Conservation (phyloP, 2,329 filamentous ascomycete genomes). For the Fusarium buharicum region DNA sequence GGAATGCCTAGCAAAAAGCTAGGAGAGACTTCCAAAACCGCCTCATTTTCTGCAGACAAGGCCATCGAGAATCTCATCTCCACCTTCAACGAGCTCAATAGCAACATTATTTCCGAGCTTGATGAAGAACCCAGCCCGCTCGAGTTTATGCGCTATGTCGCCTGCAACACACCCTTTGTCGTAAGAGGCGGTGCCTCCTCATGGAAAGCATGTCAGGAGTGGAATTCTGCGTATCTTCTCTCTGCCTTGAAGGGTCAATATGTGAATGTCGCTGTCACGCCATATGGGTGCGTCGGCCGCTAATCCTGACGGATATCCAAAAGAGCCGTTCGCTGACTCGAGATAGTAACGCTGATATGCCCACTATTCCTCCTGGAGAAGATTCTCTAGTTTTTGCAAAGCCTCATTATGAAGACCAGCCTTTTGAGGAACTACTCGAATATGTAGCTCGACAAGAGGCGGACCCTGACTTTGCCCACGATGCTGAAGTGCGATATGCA, state of each 20-base stretch:
- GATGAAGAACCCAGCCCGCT: slow-evolving; percentile 74
- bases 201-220: slow-evolving; percentile 72
- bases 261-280: slow-evolving; percentile 84
- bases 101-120: slow-evolving; percentile 68
- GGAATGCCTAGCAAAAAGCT: background rate
- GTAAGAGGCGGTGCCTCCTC: slow-evolving; percentile 68
- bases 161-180: slow-evolving; percentile 79
- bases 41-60: slow-evolving; percentile 14
- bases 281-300: slow-evolving; percentile 67
- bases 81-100: slow-evolving; percentile 80
- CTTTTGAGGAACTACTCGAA: slow-evolving; percentile 70
- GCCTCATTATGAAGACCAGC: slow-evolving; percentile 73
- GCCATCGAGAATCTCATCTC: slow-evolving; percentile 64
- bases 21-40: background rate
- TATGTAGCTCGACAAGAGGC: slow-evolving; percentile 69
- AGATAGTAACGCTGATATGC: slow-evolving; percentile 53
- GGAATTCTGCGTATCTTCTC: slow-evolving; percentile 71
- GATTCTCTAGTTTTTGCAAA: slow-evolving; percentile 69
- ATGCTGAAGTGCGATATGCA: slow-evolving; percentile 71
- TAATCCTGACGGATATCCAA: background rate
- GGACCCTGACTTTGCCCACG: slow-evolving; percentile 44
- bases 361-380: slow-evolving; percentile 44
- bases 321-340: background rate
- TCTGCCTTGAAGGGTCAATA: slow-evolving; percentile 62
- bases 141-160: slow-evolving; percentile 82